Conservation (phyloP, 2,329 filamentous ascomycete species). For the Ascochyta pisi region DNA sequence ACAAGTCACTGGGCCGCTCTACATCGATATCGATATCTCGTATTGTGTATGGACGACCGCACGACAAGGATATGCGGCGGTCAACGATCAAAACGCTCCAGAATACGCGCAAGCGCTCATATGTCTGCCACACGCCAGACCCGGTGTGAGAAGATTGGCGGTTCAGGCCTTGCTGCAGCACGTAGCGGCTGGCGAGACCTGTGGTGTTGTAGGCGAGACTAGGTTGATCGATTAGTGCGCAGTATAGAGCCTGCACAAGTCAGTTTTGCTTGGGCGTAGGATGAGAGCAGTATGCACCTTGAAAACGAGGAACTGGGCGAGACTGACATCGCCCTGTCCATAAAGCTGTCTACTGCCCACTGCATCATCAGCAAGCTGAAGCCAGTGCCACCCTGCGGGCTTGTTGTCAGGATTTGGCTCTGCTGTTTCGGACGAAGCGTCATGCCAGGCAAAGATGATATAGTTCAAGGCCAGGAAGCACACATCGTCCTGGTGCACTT, state of each 20-base stretch:
- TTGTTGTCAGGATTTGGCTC: not conserved
- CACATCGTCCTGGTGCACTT: constrained; percentile 26
- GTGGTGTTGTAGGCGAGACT: constrained; percentile 41
- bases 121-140: constrained; percentile 22
- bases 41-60: constrained; percentile 39
- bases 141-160: constrained; percentile 31
- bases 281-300: constrained; percentile 27
- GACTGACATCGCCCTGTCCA: constrained; percentile 28
- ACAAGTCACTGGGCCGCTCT: constrained; percentile 27
- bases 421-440: constrained; percentile 18
- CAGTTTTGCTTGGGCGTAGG: constrained; percentile 1
- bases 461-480: constrained; percentile 42
- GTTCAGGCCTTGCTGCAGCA: constrained; percentile 40
- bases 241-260: constrained; percentile 34
- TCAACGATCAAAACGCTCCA: constrained; percentile 40
- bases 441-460: constrained; percentile 34
- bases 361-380: constrained; percentile 35
- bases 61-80: constrained; percentile 39
- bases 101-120: constrained; percentile 37
- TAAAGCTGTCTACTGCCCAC: constrained; percentile 34
- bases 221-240: constrained; percentile 33
- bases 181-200: constrained; percentile 36
- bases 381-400: constrained; percentile 41
- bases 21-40: constrained; percentile 39
- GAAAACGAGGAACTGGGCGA: constrained; percentile 39